A percentile compares a stretch with the other conserved stretches of the same genome.
phyloP scores from a whole-genome alignment of 106 monocot species.

The Chionographis japonica region DNA sequence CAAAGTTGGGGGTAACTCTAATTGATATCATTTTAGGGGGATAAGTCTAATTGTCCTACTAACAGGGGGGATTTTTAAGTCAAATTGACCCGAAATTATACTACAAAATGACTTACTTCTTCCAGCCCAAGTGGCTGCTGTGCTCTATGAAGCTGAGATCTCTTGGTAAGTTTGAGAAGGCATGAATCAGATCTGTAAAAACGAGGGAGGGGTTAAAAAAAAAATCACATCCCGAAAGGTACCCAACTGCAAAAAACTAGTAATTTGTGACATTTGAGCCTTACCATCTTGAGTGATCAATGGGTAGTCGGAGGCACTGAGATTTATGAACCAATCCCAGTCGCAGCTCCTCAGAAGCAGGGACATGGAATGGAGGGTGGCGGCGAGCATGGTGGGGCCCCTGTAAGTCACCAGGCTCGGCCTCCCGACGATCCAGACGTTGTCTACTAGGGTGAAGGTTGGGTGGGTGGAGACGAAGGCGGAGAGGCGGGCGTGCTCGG shows the following conservation, averaged over 20 bases:
- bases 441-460: constrained; percentile 39
- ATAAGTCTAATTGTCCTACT: no score
- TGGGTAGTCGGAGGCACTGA: constrained; percentile 92
- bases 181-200: constrained; percentile 80
- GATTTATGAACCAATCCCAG: constrained; percentile 97
- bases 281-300: constrained; percentile 90
- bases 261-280: neutral
- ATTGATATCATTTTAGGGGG: no score
- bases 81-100: no score
- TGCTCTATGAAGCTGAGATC: constrained; percentile 80
- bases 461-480: constrained; percentile 34
- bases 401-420: constrained; percentile 84
- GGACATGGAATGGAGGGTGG: constrained; percentile 80
- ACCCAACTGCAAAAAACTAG: neutral
- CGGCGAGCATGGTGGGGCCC: constrained; percentile 89
- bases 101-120: constrained; percentile 47
- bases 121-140: constrained; percentile 82
- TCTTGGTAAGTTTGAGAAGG: constrained; percentile 80
- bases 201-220: neutral
- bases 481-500: constrained; percentile 30
- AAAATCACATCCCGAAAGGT: constrained; percentile 1
- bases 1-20: no score
- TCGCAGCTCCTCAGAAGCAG: constrained; percentile 55
- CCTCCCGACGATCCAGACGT: constrained; percentile 60
- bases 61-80: no score